Percentiles rank a stretch among this genome's conserved stretches.
These are phyloP conservation scores for Colletotrichum sidae DNA, from an alignment of 2,329 filamentous ascomycete species.

Conservation along the genomic window DNA sequence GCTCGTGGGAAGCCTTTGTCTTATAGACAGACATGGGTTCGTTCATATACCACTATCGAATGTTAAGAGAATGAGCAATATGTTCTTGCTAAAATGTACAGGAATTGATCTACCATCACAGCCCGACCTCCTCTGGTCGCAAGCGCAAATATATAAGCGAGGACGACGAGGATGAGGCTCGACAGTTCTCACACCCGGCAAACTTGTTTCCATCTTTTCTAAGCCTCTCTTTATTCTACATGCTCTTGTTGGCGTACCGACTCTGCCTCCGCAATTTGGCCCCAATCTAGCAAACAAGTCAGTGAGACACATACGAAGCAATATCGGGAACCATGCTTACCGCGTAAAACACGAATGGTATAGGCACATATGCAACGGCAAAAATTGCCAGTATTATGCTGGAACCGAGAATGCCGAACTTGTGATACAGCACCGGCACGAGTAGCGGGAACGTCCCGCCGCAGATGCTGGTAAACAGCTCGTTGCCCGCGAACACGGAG, in stretches of 20 bases:
- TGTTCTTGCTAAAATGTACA: too few relatives aligned
- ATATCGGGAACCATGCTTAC: slow-evolving; percentile 17
- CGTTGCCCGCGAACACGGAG: slow-evolving; percentile 24
- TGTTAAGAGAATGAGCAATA: too few relatives aligned
- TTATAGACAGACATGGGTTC: too few relatives aligned
- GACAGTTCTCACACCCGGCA: too few relatives aligned
- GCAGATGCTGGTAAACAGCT: slow-evolving; percentile 27
- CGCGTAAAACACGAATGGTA: slow-evolving; percentile 35
- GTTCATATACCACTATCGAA: too few relatives aligned
- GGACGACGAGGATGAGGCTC: too few relatives aligned
- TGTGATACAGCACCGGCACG: slow-evolving; percentile 14
- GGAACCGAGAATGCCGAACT: slow-evolving; percentile 14
- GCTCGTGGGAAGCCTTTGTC: too few relatives aligned
- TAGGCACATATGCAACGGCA: slow-evolving; percentile 20
- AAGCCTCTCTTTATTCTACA: background rate
- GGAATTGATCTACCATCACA: too few relatives aligned
- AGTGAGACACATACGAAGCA: background rate
- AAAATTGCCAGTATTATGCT: slow-evolving; percentile 28
- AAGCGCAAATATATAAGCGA: too few relatives aligned
- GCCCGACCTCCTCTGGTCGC: too few relatives aligned
- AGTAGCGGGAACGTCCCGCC: slow-evolving; percentile 29
- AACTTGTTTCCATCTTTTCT: too few relatives aligned
- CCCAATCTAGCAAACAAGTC: slow-evolving; percentile 3
- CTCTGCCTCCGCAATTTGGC: slow-evolving; percentile 23
- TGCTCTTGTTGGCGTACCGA: slow-evolving; percentile 9